Conservation (phyloP, 495 filamentous ascomycete species). For the Penicillium egyptiacum region DNA sequence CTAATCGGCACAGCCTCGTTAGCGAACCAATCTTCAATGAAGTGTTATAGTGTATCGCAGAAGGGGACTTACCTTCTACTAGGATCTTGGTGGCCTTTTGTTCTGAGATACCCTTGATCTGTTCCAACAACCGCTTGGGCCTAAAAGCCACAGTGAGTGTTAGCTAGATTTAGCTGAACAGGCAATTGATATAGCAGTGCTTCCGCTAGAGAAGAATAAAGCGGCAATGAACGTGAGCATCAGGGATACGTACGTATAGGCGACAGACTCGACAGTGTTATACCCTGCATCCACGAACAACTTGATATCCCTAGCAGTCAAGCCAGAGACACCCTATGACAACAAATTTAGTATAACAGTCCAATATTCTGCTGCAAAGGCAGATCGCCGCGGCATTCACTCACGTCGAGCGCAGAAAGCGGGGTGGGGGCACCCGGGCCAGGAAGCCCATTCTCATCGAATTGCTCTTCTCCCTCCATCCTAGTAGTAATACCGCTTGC, state of each 20-base stretch:
- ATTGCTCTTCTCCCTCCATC: conserved; percentile 58
- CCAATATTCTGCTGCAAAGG: background rate
- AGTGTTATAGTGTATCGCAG: background rate
- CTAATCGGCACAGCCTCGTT: conserved; percentile 39
- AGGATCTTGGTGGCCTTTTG: conserved; percentile 94
- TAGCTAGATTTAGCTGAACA: background rate
- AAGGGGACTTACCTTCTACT: conserved; percentile 65
- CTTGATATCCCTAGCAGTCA: conserved; percentile 94
- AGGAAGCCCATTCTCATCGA: conserved; percentile 62
- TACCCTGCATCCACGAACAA: conserved; percentile 87
- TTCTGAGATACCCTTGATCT: conserved; percentile 96
- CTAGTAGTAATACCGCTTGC: conserved; percentile 54
- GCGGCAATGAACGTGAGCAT: background rate
- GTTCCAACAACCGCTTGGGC: conserved; percentile 79
- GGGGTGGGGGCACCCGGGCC: conserved; percentile 94
- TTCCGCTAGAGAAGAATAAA: background rate
- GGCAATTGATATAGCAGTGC: background rate
- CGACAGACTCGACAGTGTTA: conserved; percentile 91
- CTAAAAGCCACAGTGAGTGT: conserved; percentile 32
- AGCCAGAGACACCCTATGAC: conserved; percentile 68
- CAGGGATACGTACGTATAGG: conserved; percentile 68
- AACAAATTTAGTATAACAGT: conserved; percentile 13
- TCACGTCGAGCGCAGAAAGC: conserved; percentile 83
- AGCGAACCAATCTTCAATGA: background rate
- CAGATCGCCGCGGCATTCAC: conserved; percentile 9